Percentiles rank a stretch among this genome's conserved stretches.
These are phyloP conservation scores for Pouteria glomerata DNA, from an alignment of 148 eudicot genomes.

Conservation along the genomic window DNA sequence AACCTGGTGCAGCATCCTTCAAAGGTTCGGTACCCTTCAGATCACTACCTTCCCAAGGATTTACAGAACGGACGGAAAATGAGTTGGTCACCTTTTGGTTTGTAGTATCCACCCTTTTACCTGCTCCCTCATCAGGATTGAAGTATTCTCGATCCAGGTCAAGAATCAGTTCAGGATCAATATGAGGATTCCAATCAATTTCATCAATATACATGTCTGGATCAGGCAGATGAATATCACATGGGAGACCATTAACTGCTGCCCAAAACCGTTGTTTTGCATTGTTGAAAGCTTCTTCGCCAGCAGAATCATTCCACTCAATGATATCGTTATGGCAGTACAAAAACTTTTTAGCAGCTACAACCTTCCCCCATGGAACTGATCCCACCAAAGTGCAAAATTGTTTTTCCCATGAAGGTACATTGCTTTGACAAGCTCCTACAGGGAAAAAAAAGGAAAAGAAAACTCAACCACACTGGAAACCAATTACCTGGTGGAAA, in stretches of 20 bases:
- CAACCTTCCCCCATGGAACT: conserved; percentile 65
- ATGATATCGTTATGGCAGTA: conserved; percentile 35
- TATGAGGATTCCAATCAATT: conserved; percentile 60
- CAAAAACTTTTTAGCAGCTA: conserved; percentile 47
- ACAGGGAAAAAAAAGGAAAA: conserved; percentile 9
- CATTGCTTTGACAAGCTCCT: conserved; percentile 55
- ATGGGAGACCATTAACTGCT: conserved; percentile 38
- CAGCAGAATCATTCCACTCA: conserved; percentile 68
- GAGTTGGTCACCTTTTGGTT: conserved; percentile 7
- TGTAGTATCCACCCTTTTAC: conserved; percentile 1
- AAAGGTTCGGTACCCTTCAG: conserved; percentile 16
- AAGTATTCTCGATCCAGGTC: conserved; percentile 51
- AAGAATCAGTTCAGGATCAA: conserved; percentile 42
- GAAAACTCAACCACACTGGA: not conserved
- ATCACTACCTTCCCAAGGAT: conserved; percentile 38
- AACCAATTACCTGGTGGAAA: not conserved
- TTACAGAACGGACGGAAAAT: not conserved
- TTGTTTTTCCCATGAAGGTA: conserved; percentile 72
- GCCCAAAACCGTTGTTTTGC: conserved; percentile 61
- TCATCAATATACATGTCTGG: conserved; percentile 60
- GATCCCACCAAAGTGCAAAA: conserved; percentile 55
- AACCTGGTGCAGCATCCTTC: conserved; percentile 25
- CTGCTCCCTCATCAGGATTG: conserved; percentile 48
- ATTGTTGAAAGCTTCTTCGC: conserved; percentile 50
- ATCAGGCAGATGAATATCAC: conserved; percentile 33